Conservation (phyloP, 495 filamentous ascomycete species). For the Penicillium odoratum region DNA sequence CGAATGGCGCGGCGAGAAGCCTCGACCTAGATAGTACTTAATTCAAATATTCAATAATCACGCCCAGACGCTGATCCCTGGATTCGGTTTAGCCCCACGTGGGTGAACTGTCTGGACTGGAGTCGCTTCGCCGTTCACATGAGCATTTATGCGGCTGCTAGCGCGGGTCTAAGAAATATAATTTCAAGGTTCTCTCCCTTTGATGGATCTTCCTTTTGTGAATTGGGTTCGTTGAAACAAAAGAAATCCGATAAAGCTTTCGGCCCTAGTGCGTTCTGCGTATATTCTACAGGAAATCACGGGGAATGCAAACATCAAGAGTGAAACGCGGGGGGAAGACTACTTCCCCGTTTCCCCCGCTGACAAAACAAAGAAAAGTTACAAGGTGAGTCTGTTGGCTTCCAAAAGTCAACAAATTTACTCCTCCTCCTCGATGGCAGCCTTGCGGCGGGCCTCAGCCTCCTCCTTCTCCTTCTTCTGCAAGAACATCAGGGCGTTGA, state of each 20-base stretch:
- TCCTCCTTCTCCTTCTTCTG: constrained; percentile 65
- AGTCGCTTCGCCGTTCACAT: background rate
- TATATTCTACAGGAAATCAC: constrained; percentile 40
- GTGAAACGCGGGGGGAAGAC: constrained; percentile 14
- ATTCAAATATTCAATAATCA: no score
- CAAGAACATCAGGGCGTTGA: constrained; percentile 60
- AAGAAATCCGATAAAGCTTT: constrained; percentile 26
- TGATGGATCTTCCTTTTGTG: background rate
- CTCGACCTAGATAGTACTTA: no score
- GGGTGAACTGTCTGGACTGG: background rate
- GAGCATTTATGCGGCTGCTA: constrained; percentile 8
- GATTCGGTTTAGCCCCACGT: constrained; percentile 7
- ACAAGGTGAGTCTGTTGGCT: background rate
- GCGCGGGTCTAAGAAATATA: constrained; percentile 2
- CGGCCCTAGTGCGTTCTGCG: constrained; percentile 32
- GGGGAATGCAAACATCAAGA: constrained; percentile 35
- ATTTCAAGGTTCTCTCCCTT: constrained; percentile 1
- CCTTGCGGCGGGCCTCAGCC: constrained; percentile 52
- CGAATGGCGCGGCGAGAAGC: no score
- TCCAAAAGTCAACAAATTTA: constrained; percentile 26
- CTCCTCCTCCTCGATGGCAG: constrained; percentile 48
- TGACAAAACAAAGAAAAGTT: constrained; percentile 8
- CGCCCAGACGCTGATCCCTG: background rate
- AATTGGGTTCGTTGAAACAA: constrained; percentile 10
- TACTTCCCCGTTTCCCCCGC: background rate